These are phyloP conservation scores for Azolla pinnata DNA, from an alignment of 75 land plant species.

Conservation along the genomic window DNA sequence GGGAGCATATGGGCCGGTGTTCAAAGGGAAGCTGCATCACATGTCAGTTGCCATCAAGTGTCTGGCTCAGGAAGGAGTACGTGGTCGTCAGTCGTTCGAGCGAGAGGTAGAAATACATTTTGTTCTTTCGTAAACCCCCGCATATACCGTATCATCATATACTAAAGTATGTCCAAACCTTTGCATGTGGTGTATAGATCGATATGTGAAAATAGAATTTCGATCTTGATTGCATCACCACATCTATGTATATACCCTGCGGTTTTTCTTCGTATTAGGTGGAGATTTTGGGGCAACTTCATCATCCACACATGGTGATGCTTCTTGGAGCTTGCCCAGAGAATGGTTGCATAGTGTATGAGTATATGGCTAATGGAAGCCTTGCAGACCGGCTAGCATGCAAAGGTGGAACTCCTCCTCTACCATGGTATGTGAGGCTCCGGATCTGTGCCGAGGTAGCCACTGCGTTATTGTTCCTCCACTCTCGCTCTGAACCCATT, in stretches of 20 bases:
- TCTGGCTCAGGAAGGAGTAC: slow-evolving; percentile 7
- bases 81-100: not conserved
- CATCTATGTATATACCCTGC: slow-evolving; percentile 11
- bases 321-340: slow-evolving; percentile 57
- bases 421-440: slow-evolving; percentile 42
- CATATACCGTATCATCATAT: too few relatives aligned
- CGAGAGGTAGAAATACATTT: not conserved
- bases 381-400: slow-evolving; percentile 52
- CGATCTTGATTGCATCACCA: not conserved
- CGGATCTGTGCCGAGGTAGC: slow-evolving; percentile 40
- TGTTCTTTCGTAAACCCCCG: too few relatives aligned
- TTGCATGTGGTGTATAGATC: not conserved
- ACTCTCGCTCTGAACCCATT: slow-evolving; percentile 44
- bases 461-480: slow-evolving; percentile 41
- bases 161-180: too few relatives aligned
- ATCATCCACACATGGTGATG: slow-evolving; percentile 52
- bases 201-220: not conserved
- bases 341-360: slow-evolving; percentile 52
- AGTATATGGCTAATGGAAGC: slow-evolving; percentile 69
- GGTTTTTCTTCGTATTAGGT: too few relatives aligned
- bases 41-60: slow-evolving; percentile 24
- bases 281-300: slow-evolving; percentile 43
- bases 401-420: slow-evolving; percentile 28
- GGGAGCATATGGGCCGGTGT: slow-evolving; percentile 30
- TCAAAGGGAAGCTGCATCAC: slow-evolving; percentile 12